Base-by-base conservation (phyloP, 192 early-diverging fungal species). In the Allomyces javanicus region DNA sequence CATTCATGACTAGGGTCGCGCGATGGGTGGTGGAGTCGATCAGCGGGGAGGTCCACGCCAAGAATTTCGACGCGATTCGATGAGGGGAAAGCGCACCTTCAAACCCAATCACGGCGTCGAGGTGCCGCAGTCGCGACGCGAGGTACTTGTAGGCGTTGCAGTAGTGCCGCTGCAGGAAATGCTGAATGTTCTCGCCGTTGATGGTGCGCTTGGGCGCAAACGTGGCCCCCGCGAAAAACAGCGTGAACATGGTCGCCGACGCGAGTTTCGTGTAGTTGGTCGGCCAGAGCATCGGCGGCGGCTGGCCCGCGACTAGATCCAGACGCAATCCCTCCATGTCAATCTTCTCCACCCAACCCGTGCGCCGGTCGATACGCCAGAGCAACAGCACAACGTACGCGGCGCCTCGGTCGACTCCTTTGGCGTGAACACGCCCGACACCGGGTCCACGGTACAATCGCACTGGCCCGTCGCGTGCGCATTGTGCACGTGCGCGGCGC, bases 241-340 rank as follows among this genome's bases (percentile, higher is more conserved):
- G 69, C 0, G 90, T 88, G 67, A 92, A 91, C 88, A 92, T 90
- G 6, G 89, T 90, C 24, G 85, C 79, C 22, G 80, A 81, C 7
- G 88, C 90, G 19, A 90, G 77, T 68, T 92, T 92, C 10, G 83
- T 85, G 68, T 92, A 91, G 74, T 92, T 92, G 62, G 90, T 91
- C 1, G 90, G 89, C 89, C 90, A 92, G 10, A 85, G 78, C 79
- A 83, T 81, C 25, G 79, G 77, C 25, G 33, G 33, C 33, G 33
- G 33, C 7, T 40, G 33, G 33, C 33, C 33, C 33, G 33, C 33
- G 33, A 40, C 33, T 40, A 40, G 9, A 40, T 7, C 3, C 5
- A 7, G 4, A 7, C 33, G 0, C 33, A 40, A 9, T 40, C 7
- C n/a, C n/a, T n/a, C n/a, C n/a, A 7, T 40, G 7, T 40, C 33